Evolutionary conservation across 179 eudicot genomes (phyloP).

Genomic region (Sideroxylon spinosum): DNA sequence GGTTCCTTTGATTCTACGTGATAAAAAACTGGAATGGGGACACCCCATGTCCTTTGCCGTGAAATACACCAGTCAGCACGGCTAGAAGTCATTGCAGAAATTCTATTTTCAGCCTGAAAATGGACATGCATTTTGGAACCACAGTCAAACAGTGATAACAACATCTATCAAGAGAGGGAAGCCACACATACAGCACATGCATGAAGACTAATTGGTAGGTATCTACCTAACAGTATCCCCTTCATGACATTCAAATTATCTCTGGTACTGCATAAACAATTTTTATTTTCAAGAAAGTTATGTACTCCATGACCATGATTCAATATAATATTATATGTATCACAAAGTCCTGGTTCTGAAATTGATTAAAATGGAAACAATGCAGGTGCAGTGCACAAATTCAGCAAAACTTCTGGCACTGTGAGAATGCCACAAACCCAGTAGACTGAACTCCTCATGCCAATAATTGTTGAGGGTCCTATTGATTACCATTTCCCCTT

Average conservation of each 20-base stretch:
- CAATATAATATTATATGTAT: background rate
- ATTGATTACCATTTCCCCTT: background rate
- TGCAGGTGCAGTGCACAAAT: background rate
- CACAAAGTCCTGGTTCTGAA: slow-evolving; percentile 13
- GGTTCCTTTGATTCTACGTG: slow-evolving; percentile 85
- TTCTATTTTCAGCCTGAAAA: slow-evolving; percentile 79
- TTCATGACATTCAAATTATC: background rate
- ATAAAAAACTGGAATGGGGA: slow-evolving; percentile 97
- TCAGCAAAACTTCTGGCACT: background rate
- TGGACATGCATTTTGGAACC: slow-evolving; percentile 12
- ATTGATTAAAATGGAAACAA: background rate
- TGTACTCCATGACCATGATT: background rate
- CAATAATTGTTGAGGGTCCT: background rate
- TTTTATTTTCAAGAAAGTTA: background rate
- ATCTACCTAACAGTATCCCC: background rate
- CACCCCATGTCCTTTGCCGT: slow-evolving; percentile 98
- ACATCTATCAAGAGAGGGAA: background rate
- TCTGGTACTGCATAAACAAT: no score
- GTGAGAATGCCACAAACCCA: background rate
- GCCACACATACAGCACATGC: background rate
- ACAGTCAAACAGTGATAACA: background rate
- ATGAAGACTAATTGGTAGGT: background rate
- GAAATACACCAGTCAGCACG: slow-evolving; percentile 99
- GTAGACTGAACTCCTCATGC: background rate
- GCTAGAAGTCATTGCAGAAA: slow-evolving; percentile 80